Conservation (phyloP, 768 basidiomycete genomes). For the Naganishia onofrii region DNA sequence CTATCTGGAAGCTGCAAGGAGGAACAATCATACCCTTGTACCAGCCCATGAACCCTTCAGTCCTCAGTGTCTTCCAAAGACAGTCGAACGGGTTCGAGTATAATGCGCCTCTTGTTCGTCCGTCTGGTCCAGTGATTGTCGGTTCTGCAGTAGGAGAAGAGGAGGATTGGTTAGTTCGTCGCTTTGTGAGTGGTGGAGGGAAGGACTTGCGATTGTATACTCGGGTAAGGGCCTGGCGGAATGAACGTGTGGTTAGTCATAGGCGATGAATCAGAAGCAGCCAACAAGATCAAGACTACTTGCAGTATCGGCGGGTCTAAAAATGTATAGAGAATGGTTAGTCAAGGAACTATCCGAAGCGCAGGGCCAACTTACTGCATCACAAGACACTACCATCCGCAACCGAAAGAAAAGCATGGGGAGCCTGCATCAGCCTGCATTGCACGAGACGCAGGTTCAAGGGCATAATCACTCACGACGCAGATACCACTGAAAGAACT, state of each 20-base stretch:
- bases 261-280: background rate
- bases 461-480: slow-evolving; percentile 63
- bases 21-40: slow-evolving; percentile 64
- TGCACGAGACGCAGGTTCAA: slow-evolving; percentile 10
- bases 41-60: slow-evolving; percentile 88
- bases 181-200: background rate
- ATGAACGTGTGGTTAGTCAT: background rate
- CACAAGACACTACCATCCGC: slow-evolving; percentile 63
- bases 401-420: slow-evolving; percentile 10
- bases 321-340: background rate
- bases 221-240: slow-evolving; percentile 71
- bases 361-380: slow-evolving; percentile 70
- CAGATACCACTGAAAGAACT: slow-evolving; percentile 86
- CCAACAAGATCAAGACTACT: slow-evolving; percentile 5
- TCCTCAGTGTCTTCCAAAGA: slow-evolving; percentile 88
- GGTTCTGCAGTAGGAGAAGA: slow-evolving; percentile 38
- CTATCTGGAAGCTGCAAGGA: too few species aligned
- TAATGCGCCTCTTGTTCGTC: slow-evolving; percentile 61
- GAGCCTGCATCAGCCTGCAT: slow-evolving; percentile 6
- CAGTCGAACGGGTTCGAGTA: slow-evolving; percentile 94
- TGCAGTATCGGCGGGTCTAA: slow-evolving; percentile 42
- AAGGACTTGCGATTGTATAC: slow-evolving; percentile 73
- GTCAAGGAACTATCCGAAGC: background rate
- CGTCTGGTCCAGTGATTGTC: slow-evolving; percentile 50
- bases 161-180: slow-evolving; percentile 3